Percentiles rank a stretch among this genome's conserved stretches.
phyloP scores from a whole-genome alignment of 2,329 filamentous ascomycete genomes.

The Acephala macrosclerotiorum region DNA sequence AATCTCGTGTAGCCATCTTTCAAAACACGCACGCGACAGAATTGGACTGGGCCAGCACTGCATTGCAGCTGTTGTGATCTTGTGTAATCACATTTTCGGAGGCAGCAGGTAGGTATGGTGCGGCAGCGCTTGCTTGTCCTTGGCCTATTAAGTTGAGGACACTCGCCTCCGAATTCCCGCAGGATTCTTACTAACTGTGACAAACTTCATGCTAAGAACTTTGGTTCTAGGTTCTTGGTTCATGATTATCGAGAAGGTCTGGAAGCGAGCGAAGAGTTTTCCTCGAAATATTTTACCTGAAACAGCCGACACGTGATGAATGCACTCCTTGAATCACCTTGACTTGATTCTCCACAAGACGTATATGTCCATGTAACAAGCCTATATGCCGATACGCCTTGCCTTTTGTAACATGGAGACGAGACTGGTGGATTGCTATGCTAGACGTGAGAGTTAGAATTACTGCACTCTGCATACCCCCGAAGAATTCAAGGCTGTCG shows the following conservation, averaged over 20 bases:
- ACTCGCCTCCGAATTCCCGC: neutral
- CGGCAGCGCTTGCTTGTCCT: neutral
- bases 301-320: neutral
- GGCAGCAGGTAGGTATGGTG: too few relatives aligned
- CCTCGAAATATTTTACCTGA: neutral
- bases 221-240: conserved; percentile 1
- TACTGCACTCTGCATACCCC: neutral
- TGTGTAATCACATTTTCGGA: neutral
- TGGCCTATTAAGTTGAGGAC: neutral
- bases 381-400: neutral
- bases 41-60: neutral
- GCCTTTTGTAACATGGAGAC: neutral
- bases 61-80: neutral
- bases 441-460: neutral
- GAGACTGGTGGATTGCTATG: neutral
- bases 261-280: neutral
- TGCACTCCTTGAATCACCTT: neutral
- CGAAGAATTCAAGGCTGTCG: neutral
- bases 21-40: conserved; percentile 1
- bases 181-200: neutral
- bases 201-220: neutral
- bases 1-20: neutral
- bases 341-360: neutral
- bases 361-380: neutral
- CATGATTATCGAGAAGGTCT: neutral